Percentiles rank a stretch among this genome's conserved stretches.
Conservation (phyloP, 768 basidiomycete genomes). For the Pisolithus marmoratus region DNA sequence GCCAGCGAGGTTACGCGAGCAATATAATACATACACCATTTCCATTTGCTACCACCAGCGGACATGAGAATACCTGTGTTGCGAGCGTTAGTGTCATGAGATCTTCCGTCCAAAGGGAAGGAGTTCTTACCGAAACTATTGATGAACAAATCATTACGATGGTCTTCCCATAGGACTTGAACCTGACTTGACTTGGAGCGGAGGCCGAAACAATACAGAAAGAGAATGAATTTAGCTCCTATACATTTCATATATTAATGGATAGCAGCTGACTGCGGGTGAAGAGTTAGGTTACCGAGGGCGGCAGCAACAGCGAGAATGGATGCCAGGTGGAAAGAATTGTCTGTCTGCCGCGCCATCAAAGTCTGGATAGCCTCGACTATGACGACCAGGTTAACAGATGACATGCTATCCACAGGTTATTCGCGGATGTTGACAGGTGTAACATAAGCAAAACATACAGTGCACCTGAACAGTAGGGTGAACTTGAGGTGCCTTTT, state of each 20-base stretch:
- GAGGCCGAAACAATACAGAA: conserved; percentile 80
- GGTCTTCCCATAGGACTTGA: conserved; percentile 93
- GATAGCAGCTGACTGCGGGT: background rate
- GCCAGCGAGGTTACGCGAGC: conserved; percentile 4
- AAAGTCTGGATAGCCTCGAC: conserved; percentile 82
- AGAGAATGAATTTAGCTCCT: conserved; percentile 84
- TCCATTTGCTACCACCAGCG: conserved; percentile 69
- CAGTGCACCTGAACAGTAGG: conserved; percentile 41
- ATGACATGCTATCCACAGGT: conserved; percentile 60
- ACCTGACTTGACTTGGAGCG: conserved; percentile 87
- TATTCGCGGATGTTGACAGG: background rate
- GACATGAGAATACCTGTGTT: conserved; percentile 73
- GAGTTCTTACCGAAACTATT: conserved; percentile 59
- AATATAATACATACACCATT: conserved; percentile 62
- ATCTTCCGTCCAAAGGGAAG: background rate
- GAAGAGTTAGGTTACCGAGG: conserved; percentile 41
- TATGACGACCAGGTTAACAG: conserved; percentile 86
- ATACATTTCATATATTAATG: background rate
- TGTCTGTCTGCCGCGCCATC: conserved; percentile 48
- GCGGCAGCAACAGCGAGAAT: conserved; percentile 81
- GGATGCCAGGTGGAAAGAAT: conserved; percentile 72
- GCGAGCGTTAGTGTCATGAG: background rate
- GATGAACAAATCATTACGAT: conserved; percentile 87
- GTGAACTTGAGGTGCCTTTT: background rate
- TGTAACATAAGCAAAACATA: conserved; percentile 15